Evolutionary conservation across 768 basidiomycete genomes (phyloP).

Genomic region (Lyophyllum decastes): DNA sequence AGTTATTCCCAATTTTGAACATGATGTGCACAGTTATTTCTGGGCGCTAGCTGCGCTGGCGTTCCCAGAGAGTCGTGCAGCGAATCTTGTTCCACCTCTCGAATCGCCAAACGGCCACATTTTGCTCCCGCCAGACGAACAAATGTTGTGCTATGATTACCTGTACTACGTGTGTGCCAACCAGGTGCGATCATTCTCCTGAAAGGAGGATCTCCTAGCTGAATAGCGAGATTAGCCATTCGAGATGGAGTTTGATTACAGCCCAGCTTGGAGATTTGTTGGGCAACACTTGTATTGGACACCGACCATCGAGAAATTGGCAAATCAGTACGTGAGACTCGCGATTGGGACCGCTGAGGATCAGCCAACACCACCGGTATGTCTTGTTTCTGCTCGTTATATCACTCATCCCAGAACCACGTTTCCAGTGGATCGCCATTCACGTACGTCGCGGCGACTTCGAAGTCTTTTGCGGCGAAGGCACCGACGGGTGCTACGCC

Average conservation of each 20-base stretch:
- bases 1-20: constrained; percentile 42
- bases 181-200: constrained; percentile 33
- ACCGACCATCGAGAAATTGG: constrained; percentile 38
- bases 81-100: constrained; percentile 37
- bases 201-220: neutral
- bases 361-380: constrained; percentile 47
- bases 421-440: constrained; percentile 53
- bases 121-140: constrained; percentile 51
- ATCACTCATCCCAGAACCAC: neutral
- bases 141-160: constrained; percentile 54
- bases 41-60: constrained; percentile 48
- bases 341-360: constrained; percentile 39
- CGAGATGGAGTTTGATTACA: constrained; percentile 58
- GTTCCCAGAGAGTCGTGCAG: constrained; percentile 43
- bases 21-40: constrained; percentile 46
- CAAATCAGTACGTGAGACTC: constrained; percentile 45
- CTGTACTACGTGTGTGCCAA: constrained; percentile 50
- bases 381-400: constrained; percentile 16
- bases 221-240: constrained; percentile 37
- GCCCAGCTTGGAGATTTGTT: constrained; percentile 59
- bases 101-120: constrained; percentile 41
- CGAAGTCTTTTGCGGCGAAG: constrained; percentile 41
- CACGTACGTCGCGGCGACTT: constrained; percentile 64
- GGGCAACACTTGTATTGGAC: constrained; percentile 56
- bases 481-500: constrained; percentile 52